A percentile compares a stretch with the other conserved stretches of the same genome.
These are phyloP conservation scores for Glycine tomentella DNA, from an alignment of 306 rosid genomes.

Conservation along the genomic window DNA sequence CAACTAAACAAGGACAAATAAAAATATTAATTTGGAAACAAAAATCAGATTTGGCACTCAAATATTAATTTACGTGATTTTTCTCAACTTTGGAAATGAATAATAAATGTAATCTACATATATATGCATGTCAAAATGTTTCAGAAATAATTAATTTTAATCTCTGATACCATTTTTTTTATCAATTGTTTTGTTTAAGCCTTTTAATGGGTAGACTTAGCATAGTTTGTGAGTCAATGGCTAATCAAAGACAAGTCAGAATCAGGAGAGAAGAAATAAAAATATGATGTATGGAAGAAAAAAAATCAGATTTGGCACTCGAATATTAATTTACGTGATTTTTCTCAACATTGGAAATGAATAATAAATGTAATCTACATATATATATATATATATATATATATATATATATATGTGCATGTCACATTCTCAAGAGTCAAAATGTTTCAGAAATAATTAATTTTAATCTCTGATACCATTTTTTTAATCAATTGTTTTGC, in stretches of 20 bases:
- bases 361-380: background rate
- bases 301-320: background rate
- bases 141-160: background rate
- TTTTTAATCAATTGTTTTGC: too few relatives aligned
- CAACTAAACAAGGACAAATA: background rate
- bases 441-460: background rate
- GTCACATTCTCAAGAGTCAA: background rate
- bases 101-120: background rate
- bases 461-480: background rate
- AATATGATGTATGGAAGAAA: background rate
- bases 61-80: background rate
- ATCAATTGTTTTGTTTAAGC: too few relatives aligned
- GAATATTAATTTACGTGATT: background rate
- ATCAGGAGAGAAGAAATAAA: background rate
- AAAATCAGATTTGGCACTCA: background rate
- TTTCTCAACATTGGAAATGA: background rate
- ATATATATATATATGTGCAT: too few relatives aligned
- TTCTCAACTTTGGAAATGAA: background rate
- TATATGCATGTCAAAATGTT: constrained; percentile 3
- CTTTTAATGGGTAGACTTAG: too few relatives aligned
- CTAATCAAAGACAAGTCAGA: background rate
- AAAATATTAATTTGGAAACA: too few relatives aligned
- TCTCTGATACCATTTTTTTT: background rate
- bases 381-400: too few relatives aligned
- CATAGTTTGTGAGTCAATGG: too few relatives aligned